phyloP scores from a whole-genome alignment of 2,329 filamentous ascomycete genomes.

The Neopestalotiopsis sp. region DNA sequence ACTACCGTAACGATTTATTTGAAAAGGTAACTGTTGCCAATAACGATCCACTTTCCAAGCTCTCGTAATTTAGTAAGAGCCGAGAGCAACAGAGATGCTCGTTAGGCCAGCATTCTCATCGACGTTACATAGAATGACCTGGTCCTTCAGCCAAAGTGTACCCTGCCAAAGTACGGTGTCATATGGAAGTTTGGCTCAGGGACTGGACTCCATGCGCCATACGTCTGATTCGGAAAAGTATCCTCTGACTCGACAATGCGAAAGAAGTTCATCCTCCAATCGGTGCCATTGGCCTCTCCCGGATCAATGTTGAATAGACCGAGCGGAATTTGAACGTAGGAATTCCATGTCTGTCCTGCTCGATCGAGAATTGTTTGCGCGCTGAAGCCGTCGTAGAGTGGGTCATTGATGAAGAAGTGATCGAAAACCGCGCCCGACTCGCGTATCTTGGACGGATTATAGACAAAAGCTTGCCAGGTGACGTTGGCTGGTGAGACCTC shows the following conservation, averaged over 20 bases:
- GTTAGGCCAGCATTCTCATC: too few species aligned
- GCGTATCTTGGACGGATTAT: slow-evolving; percentile 54
- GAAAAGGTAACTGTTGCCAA: too few species aligned
- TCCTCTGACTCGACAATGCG: slow-evolving; percentile 48
- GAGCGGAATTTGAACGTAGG: slow-evolving; percentile 48
- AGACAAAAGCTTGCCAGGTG: slow-evolving; percentile 57
- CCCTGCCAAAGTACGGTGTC: slow-evolving; percentile 12
- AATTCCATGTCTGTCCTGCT: slow-evolving; percentile 44
- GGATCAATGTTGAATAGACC: slow-evolving; percentile 55
- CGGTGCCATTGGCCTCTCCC: slow-evolving; percentile 46
- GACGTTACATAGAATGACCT: too few species aligned
- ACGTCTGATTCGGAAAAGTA: slow-evolving; percentile 48
- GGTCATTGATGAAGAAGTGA: slow-evolving; percentile 46
- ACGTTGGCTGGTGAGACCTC: slow-evolving; percentile 57
- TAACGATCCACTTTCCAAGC: too few species aligned
- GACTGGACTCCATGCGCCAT: slow-evolving; percentile 53
- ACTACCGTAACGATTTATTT: too few species aligned
- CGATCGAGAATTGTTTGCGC: slow-evolving; percentile 46
- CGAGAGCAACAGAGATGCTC: too few species aligned
- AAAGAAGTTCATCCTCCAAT: slow-evolving; percentile 61
- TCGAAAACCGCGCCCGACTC: slow-evolving; percentile 48
- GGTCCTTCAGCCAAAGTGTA: not conserved
- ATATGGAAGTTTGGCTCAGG: slow-evolving; percentile 54
- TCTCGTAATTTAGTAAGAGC: too few species aligned
- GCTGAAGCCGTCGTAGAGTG: slow-evolving; percentile 46